These are phyloP conservation scores for Saccharomyces cerevisiae DNA, from an alignment of 805 yeast species.

Conservation along the genomic window DNA sequence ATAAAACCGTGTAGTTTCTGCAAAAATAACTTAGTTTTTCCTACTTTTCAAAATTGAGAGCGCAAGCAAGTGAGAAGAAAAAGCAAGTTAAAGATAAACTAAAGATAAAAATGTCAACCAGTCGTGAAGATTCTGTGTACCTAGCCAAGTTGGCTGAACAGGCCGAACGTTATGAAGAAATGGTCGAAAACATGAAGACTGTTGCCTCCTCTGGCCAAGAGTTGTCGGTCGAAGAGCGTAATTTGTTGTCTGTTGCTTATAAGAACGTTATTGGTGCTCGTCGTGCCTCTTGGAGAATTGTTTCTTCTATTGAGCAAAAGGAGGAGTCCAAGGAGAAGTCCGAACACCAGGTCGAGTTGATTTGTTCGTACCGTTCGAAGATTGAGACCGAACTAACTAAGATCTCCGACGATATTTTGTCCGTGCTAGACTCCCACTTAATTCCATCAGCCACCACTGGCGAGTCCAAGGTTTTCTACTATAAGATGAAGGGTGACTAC, in stretches of 20 bases:
- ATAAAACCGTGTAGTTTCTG: neutral
- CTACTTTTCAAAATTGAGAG: neutral
- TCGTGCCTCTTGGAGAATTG: constrained; percentile 99
- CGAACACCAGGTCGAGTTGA: constrained; percentile 78
- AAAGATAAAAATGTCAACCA: constrained; percentile 46
- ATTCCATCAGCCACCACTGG: constrained; percentile 93
- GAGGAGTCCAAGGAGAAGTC: constrained; percentile 89
- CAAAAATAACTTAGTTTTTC: neutral
- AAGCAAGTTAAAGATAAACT: neutral
- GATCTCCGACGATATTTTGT: constrained; percentile 88
- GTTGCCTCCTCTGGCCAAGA: constrained; percentile 96
- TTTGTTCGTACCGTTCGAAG: constrained; percentile 90
- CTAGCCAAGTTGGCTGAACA: constrained; percentile 98
- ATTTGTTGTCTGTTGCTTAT: constrained; percentile 92
- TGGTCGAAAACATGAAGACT: constrained; percentile 97
- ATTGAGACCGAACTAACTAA: constrained; percentile 87
- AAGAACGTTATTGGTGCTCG: constrained; percentile 98
- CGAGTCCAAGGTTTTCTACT: constrained; percentile 95
- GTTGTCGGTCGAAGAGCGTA: constrained; percentile 95
- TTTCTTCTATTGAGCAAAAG: constrained; percentile 94
- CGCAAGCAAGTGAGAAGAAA: neutral
- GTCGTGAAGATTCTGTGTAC: constrained; percentile 97
- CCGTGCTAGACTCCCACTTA: constrained; percentile 80
- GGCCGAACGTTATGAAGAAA: constrained; percentile 99
- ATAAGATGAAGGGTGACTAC: constrained; percentile 99